Conservation (phyloP, 768 basidiomycete genomes). For the Lentinus tigrinus region DNA sequence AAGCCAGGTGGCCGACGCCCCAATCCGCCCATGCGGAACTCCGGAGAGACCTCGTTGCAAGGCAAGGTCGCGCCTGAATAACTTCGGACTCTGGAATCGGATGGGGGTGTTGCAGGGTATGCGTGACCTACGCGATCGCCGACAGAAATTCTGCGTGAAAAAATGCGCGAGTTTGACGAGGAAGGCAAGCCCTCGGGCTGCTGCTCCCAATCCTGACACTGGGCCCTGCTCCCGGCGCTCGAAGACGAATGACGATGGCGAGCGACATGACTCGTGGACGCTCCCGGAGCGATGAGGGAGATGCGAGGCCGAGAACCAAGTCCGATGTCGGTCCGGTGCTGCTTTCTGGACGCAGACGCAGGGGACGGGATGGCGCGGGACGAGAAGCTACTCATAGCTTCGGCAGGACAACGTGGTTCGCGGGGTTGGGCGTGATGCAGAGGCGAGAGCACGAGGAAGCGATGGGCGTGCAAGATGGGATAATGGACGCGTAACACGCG, state of each 20-base stretch:
- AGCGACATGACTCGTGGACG: constrained; percentile 8
- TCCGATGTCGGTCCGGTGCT: constrained; percentile 11
- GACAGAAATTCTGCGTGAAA: constrained; percentile 12
- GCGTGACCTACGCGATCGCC: constrained; percentile 9
- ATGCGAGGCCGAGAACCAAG: constrained; percentile 16
- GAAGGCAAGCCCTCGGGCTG: constrained; percentile 5
- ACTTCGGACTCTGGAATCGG: constrained; percentile 18
- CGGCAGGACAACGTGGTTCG: constrained; percentile 22
- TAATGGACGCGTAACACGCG: constrained; percentile 16
- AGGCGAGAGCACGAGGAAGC: constrained; percentile 22
- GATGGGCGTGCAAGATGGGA: constrained; percentile 7
- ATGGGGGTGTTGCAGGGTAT: constrained; percentile 10
- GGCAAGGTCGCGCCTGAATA: constrained; percentile 19
- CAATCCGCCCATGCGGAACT: constrained; percentile 11
- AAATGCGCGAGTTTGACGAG: constrained; percentile 13
- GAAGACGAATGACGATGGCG: constrained; percentile 5
- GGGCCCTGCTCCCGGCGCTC: constrained; percentile 14
- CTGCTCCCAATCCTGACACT: constrained; percentile 5
- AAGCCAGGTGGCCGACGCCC: constrained; percentile 12
- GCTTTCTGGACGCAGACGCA: constrained; percentile 11
- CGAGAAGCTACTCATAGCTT: constrained; percentile 24
- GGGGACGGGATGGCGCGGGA: constrained; percentile 20
- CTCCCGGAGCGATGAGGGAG: constrained; percentile 1
- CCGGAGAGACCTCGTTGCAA: constrained; percentile 19
- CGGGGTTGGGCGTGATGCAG: constrained; percentile 23